These are phyloP conservation scores for Mycena olivaceomarginata DNA, from an alignment of 768 basidiomycete genomes.

Conservation along the genomic window DNA sequence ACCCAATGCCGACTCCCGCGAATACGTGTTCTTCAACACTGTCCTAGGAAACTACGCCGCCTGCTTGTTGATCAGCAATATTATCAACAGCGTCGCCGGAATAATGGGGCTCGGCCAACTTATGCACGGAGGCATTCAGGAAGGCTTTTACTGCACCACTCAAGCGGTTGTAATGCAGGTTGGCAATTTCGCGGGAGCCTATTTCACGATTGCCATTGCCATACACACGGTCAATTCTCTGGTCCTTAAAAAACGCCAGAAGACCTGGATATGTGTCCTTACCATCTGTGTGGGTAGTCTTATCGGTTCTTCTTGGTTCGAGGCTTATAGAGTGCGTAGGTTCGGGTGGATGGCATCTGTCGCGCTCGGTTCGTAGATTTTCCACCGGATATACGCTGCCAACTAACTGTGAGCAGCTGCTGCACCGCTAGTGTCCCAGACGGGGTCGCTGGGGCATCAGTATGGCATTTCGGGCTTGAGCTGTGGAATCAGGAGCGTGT, in stretches of 20 bases:
- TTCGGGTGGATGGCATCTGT: slow-evolving; percentile 71
- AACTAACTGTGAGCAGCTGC: slow-evolving; percentile 52
- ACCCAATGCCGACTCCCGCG: slow-evolving; percentile 55
- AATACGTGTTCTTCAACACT: slow-evolving; percentile 81
- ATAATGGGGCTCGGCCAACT: slow-evolving; percentile 74
- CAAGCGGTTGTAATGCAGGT: slow-evolving; percentile 80
- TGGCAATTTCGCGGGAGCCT: slow-evolving; percentile 76
- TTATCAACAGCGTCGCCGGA: slow-evolving; percentile 71
- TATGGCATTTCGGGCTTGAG: slow-evolving; percentile 73
- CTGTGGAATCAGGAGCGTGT: slow-evolving; percentile 69
- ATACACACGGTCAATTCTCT: slow-evolving; percentile 83
- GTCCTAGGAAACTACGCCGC: slow-evolving; percentile 83
- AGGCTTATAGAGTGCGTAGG: no score
- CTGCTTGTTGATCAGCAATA: slow-evolving; percentile 77
- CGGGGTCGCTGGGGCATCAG: slow-evolving; percentile 52
- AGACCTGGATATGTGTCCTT: slow-evolving; percentile 65
- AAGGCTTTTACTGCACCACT: slow-evolving; percentile 73
- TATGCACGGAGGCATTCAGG: slow-evolving; percentile 61
- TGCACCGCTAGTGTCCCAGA: slow-evolving; percentile 54
- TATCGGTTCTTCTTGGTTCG: no score
- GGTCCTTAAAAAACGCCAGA: slow-evolving; percentile 73
- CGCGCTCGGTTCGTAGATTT: slow-evolving; percentile 65
- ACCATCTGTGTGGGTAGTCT: slow-evolving; percentile 59
- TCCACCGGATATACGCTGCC: background rate
- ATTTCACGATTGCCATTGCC: slow-evolving; percentile 79